Evolutionary conservation across 2,329 filamentous ascomycete species (phyloP).

Genomic region (Trichoderma atroviride): DNA sequence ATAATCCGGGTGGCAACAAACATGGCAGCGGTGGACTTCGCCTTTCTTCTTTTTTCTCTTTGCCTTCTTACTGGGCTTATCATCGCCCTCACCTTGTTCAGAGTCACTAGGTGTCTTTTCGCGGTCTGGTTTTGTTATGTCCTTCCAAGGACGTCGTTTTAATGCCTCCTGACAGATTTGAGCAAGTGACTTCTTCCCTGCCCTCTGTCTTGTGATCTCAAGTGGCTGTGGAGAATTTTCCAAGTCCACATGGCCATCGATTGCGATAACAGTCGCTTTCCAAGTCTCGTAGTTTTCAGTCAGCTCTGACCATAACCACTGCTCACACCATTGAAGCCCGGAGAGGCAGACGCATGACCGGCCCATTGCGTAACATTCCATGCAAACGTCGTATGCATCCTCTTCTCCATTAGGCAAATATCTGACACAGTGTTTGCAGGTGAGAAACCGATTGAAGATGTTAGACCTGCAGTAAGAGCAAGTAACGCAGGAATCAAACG

Average conservation of each 20-base stretch:
- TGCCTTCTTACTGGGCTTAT: conserved; percentile 63
- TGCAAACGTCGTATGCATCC: conserved; percentile 92
- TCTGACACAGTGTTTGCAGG: conserved; percentile 81
- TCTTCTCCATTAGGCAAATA: conserved; percentile 67
- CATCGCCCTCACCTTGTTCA: conserved; percentile 63
- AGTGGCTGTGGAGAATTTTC: conserved; percentile 70
- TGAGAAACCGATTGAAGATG: conserved; percentile 95
- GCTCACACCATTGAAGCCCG: conserved; percentile 85
- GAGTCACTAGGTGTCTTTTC: conserved; percentile 52
- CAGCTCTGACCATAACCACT: conserved; percentile 84
- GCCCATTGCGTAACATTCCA: conserved; percentile 99
- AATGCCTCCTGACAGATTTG: conserved; percentile 94
- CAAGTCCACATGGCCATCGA: conserved; percentile 68
- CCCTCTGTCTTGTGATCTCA: conserved; percentile 66
- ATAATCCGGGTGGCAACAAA: conserved; percentile 78
- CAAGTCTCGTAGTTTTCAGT: conserved; percentile 78
- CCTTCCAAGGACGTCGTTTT: conserved; percentile 75
- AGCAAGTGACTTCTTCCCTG: conserved; percentile 77
- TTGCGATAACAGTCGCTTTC: conserved; percentile 75
- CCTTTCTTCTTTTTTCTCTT: conserved; percentile 58
- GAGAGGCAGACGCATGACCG: conserved; percentile 89
- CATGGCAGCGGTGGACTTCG: conserved; percentile 69
- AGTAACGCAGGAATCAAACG: conserved; percentile 88
- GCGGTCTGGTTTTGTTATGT: conserved; percentile 66
- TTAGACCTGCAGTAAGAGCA: conserved; percentile 96